These are phyloP conservation scores for Beauveria bassiana DNA, from an alignment of 2,329 filamentous ascomycete species.

Conservation along the genomic window DNA sequence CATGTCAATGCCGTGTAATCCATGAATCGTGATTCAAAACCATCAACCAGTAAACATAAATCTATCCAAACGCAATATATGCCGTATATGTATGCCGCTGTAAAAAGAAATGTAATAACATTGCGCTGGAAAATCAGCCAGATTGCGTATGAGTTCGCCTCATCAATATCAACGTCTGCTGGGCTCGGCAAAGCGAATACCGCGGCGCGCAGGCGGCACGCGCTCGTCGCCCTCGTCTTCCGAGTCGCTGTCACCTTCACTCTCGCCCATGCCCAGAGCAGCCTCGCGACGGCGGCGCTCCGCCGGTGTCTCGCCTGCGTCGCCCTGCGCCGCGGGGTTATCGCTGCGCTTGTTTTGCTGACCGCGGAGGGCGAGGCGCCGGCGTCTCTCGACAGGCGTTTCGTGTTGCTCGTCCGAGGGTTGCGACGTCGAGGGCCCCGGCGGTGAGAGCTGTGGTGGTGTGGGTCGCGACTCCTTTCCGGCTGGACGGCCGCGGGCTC, in stretches of 20 bases:
- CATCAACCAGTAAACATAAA: neutral
- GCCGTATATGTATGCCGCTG: neutral
- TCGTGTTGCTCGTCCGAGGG: slow-evolving; percentile 32
- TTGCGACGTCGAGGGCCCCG: slow-evolving; percentile 14
- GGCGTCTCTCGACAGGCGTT: slow-evolving; percentile 61
- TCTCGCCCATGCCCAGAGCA: slow-evolving; percentile 54
- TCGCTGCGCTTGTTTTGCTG: slow-evolving; percentile 13
- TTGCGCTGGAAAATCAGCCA: neutral
- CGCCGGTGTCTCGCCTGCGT: slow-evolving; percentile 62
- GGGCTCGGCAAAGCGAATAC: slow-evolving; percentile 54
- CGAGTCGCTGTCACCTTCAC: slow-evolving; percentile 39
- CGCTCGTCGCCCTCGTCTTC: slow-evolving; percentile 49
- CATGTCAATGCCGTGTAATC: too few relatives aligned
- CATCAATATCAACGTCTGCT: slow-evolving; percentile 11
- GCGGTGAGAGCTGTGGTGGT: slow-evolving; percentile 1
- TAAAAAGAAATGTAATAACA: neutral
- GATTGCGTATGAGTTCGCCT: neutral
- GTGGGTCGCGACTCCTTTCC: slow-evolving; percentile 4
- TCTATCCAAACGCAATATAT: neutral
- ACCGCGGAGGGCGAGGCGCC: slow-evolving; percentile 48
- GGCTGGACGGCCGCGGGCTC: slow-evolving; percentile 4
- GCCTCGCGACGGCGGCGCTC: slow-evolving; percentile 67
- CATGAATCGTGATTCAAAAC: too few relatives aligned
- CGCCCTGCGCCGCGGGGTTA: slow-evolving; percentile 13
- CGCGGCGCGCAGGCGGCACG: slow-evolving; percentile 43